Percentiles rank a stretch among this genome's conserved stretches.
phyloP scores from a whole-genome alignment of 352 stramenopile species.

The Phytophthora pini region DNA sequence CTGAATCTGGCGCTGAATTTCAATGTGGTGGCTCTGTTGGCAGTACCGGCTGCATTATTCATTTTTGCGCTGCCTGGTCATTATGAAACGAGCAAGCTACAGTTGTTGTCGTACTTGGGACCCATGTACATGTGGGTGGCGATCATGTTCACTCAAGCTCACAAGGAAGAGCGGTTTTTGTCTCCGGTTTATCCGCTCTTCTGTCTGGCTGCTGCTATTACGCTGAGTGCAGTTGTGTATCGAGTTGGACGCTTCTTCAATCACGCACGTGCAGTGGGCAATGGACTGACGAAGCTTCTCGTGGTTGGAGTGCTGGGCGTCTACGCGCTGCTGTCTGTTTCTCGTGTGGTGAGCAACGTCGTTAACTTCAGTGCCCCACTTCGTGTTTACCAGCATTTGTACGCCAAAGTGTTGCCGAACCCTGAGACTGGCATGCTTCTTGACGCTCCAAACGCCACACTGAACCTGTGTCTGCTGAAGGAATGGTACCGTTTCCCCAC shows the following conservation, averaged over 20 bases:
- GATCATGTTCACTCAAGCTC: constrained; percentile 94
- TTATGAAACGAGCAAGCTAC: constrained; percentile 35
- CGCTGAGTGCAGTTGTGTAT: constrained; percentile 61
- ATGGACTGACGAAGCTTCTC: constrained; percentile 37
- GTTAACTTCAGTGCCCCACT: constrained; percentile 79
- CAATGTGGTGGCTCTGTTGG: constrained; percentile 89
- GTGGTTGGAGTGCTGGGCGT: constrained; percentile 51
- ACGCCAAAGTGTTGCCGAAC: constrained; percentile 64
- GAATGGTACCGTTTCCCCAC: constrained; percentile 98
- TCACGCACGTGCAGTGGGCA: constrained; percentile 28
- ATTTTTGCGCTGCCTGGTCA: constrained; percentile 46
- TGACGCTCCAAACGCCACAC: constrained; percentile 6
- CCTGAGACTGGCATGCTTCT: constrained; percentile 30
- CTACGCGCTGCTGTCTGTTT: constrained; percentile 63
- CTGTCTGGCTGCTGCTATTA: constrained; percentile 79
- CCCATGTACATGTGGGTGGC: constrained; percentile 92
- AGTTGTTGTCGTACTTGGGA: constrained; percentile 55
- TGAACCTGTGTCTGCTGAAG: constrained; percentile 94
- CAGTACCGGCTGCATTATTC: constrained; percentile 47
- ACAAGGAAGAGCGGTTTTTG: constrained; percentile 99
- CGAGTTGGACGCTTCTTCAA: constrained; percentile 39
- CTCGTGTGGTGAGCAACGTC: constrained; percentile 68
- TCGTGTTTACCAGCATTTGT: constrained; percentile 73
- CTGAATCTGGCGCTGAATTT: constrained; percentile 97
- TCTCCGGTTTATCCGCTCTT: constrained; percentile 96